phyloP scores from a whole-genome alignment of 495 filamentous ascomycete species.

The Tuber brumale region DNA sequence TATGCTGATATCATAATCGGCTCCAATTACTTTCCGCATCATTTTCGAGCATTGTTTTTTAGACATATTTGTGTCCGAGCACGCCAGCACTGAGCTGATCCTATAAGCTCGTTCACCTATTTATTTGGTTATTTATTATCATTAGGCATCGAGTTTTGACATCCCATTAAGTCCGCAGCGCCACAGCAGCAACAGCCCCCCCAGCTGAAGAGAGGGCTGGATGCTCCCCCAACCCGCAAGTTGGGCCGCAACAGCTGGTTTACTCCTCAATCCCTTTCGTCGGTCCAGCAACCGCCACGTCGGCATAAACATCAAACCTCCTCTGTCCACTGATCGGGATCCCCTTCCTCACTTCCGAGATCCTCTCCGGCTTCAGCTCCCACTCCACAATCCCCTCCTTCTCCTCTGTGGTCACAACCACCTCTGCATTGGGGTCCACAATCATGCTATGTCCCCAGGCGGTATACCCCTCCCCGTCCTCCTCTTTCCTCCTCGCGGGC shows the following conservation, averaged over 20 bases:
- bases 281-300: constrained; percentile 58
- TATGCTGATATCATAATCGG: neutral
- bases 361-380: constrained; percentile 62
- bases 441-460: constrained; percentile 89
- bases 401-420: constrained; percentile 62
- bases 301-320: constrained; percentile 91
- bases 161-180: neutral
- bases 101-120: neutral
- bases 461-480: constrained; percentile 69
- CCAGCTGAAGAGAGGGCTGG: neutral
- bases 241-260: neutral
- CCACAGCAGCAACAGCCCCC: neutral
- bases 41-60: neutral
- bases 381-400: constrained; percentile 67
- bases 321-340: constrained; percentile 83
- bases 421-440: constrained; percentile 77
- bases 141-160: neutral
- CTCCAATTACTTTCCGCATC: neutral
- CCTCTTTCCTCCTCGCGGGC: constrained; percentile 59
- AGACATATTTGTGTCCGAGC: neutral
- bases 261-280: constrained; percentile 11
- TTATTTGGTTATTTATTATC: neutral
- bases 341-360: constrained; percentile 69
- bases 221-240: neutral
- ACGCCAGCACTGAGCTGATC: neutral